A percentile compares a stretch with the other conserved stretches of the same genome.
Evolutionary conservation across 2,329 filamentous ascomycete species (phyloP).

Genomic region (Geoglossum cookeanum): DNA sequence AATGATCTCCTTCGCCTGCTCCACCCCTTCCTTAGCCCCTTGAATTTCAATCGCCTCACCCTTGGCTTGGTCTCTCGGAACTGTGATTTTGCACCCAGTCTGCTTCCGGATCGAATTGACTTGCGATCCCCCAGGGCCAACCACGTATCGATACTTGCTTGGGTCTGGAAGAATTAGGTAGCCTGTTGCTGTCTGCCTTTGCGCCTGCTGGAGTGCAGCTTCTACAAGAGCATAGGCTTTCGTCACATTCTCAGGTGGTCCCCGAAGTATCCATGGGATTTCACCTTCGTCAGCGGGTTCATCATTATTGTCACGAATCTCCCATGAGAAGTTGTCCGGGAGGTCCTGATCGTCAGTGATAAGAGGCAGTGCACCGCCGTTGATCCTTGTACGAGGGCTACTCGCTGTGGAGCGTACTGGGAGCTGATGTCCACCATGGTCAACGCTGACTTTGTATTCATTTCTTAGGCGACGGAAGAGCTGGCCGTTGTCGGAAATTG

Average conservation of each 20-base stretch:
- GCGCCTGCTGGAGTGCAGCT: slow-evolving; percentile 51
- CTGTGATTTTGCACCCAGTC: slow-evolving; percentile 84
- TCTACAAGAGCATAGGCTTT: slow-evolving; percentile 63
- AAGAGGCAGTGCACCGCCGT: slow-evolving; percentile 53
- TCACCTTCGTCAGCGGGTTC: slow-evolving; percentile 37
- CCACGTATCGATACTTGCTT: slow-evolving; percentile 71
- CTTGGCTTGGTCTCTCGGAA: slow-evolving; percentile 58
- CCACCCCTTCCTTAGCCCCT: slow-evolving; percentile 59
- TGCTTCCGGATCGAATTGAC: slow-evolving; percentile 86
- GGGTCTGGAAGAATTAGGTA: slow-evolving; percentile 85
- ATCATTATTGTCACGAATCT: slow-evolving; percentile 49
- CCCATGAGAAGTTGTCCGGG: slow-evolving; percentile 63
- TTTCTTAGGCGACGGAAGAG: slow-evolving; percentile 83
- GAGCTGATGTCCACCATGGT: slow-evolving; percentile 65
- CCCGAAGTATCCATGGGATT: slow-evolving; percentile 80
- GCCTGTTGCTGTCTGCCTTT: slow-evolving; percentile 53
- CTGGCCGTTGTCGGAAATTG: slow-evolving; percentile 70
- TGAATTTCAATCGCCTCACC: slow-evolving; percentile 80
- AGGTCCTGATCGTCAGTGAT: slow-evolving; percentile 70
- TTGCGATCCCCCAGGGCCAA: slow-evolving; percentile 73
- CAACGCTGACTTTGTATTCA: slow-evolving; percentile 74
- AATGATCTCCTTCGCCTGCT: slow-evolving; percentile 77
- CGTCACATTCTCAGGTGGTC: slow-evolving; percentile 55
- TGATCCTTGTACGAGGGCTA: slow-evolving; percentile 26
- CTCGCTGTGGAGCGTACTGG: slow-evolving; percentile 44